phyloP scores from a whole-genome alignment of 2,329 filamentous ascomycete species.

The Parastagonospora nodorum region DNA sequence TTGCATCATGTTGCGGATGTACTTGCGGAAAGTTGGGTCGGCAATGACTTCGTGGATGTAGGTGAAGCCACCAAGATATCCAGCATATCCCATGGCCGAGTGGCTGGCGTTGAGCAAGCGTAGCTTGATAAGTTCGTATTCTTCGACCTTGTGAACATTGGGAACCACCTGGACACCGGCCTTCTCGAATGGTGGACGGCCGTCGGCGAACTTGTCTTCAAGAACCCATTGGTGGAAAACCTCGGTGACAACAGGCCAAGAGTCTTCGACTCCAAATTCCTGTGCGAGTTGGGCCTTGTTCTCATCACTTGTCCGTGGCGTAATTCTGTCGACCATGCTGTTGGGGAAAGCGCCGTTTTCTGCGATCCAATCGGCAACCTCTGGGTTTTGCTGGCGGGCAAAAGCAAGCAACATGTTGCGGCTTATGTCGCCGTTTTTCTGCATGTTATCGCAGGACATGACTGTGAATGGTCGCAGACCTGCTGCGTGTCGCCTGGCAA shows the following conservation, averaged over 20 bases:
- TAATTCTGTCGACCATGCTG: constrained; percentile 40
- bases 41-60: constrained; percentile 36
- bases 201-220: constrained; percentile 36
- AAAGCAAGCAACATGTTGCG: constrained; percentile 33
- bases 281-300: constrained; percentile 26
- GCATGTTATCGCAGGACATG: constrained; percentile 39
- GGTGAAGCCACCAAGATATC: constrained; percentile 30
- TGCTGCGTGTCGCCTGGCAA: constrained; percentile 30
- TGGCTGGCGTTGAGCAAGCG: constrained; percentile 35
- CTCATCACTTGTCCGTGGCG: constrained; percentile 28
- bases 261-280: constrained; percentile 30
- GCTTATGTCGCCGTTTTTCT: constrained; percentile 36
- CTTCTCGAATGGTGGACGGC: constrained; percentile 34
- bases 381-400: constrained; percentile 27
- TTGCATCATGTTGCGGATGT: constrained; percentile 37
- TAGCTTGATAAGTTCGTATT: constrained; percentile 37
- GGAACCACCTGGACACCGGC: constrained; percentile 37
- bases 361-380: constrained; percentile 32
- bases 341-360: constrained; percentile 37
- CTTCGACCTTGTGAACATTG: constrained; percentile 30
- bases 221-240: constrained; percentile 37
- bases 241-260: constrained; percentile 37
- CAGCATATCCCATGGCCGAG: constrained; percentile 33
- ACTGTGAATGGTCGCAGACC: constrained; percentile 35
- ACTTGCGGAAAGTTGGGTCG: constrained; percentile 28